These are phyloP conservation scores for Aspergillus glaucus DNA, from an alignment of 2,329 filamentous ascomycete genomes.

Conservation along the genomic window DNA sequence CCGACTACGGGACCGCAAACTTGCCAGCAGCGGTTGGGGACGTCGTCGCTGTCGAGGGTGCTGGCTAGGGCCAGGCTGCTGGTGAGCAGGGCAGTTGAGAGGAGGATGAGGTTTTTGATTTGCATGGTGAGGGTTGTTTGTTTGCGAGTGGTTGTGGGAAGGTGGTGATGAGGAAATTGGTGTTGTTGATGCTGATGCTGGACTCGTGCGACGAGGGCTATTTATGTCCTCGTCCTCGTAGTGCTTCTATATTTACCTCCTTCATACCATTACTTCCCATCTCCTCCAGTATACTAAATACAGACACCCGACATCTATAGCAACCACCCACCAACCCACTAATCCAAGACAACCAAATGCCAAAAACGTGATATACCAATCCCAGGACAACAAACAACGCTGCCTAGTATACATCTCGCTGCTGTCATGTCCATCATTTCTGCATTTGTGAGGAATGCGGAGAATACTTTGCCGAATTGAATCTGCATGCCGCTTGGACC, in stretches of 20 bases:
- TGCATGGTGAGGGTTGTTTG: conserved; percentile 12
- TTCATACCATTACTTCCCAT: not conserved
- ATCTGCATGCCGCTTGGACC: not conserved
- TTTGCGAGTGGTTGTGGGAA: not conserved
- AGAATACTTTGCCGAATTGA: not conserved
- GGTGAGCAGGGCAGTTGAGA: conserved; percentile 20
- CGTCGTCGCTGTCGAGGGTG: conserved; percentile 23
- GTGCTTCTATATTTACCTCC: not conserved
- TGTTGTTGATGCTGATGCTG: not conserved
- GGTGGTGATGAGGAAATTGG: not conserved
- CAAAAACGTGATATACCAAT: not conserved
- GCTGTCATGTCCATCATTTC: not conserved
- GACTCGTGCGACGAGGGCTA: not conserved
- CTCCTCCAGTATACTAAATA: not conserved
- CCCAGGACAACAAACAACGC: not conserved
- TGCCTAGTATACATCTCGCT: not conserved
- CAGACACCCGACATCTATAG: not conserved
- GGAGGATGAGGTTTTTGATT: conserved; percentile 14
- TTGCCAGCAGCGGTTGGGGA: conserved; percentile 22
- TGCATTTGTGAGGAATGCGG: not conserved
- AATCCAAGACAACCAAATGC: not conserved
- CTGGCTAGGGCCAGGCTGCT: conserved; percentile 16
- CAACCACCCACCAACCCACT: not conserved
- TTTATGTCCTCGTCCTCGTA: not conserved
- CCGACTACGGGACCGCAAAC: conserved; percentile 20